phyloP scores from a whole-genome alignment of 2,329 filamentous ascomycete genomes.

The Alternaria triticina region DNA sequence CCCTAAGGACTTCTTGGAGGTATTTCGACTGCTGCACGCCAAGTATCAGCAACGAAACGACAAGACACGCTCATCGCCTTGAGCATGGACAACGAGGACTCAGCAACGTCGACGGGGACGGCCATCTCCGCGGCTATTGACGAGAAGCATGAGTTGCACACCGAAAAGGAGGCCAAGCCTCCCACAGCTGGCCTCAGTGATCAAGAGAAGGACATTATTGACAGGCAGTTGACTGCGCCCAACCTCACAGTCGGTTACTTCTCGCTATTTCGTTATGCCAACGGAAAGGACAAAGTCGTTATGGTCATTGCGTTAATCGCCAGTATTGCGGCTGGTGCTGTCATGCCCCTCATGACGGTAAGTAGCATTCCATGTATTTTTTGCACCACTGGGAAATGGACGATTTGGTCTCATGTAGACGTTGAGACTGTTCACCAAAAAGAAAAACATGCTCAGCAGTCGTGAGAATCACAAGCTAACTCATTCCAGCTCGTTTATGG shows the following conservation, averaged over 20 bases:
- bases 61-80: slow-evolving; percentile 14
- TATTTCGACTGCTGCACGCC: not conserved
- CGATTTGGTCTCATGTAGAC: not conserved
- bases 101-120: slow-evolving; percentile 17
- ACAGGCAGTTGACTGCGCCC: slow-evolving; percentile 52
- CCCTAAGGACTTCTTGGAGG: not conserved
- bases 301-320: slow-evolving; percentile 64
- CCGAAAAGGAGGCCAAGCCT: slow-evolving; percentile 28
- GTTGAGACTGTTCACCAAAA: not conserved
- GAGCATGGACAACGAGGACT: slow-evolving; percentile 22
- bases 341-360: slow-evolving; percentile 74
- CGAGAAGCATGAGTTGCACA: slow-evolving; percentile 31
- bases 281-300: slow-evolving; percentile 48
- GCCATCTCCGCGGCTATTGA: slow-evolving; percentile 25
- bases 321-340: slow-evolving; percentile 75
- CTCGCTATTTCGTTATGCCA: slow-evolving; percentile 56
- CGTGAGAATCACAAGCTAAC: not conserved
- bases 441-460: not conserved
- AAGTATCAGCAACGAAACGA: slow-evolving; percentile 9
- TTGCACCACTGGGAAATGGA: not conserved
- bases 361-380: not conserved
- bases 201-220: slow-evolving; percentile 44
- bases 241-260: slow-evolving; percentile 53
- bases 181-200: slow-evolving; percentile 36
- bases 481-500: slow-evolving; percentile 45